A percentile compares a stretch with the other conserved stretches of the same genome.
These are phyloP conservation scores for Ampelomyces quisqualis DNA, from an alignment of 2,329 filamentous ascomycete genomes.

Conservation along the genomic window DNA sequence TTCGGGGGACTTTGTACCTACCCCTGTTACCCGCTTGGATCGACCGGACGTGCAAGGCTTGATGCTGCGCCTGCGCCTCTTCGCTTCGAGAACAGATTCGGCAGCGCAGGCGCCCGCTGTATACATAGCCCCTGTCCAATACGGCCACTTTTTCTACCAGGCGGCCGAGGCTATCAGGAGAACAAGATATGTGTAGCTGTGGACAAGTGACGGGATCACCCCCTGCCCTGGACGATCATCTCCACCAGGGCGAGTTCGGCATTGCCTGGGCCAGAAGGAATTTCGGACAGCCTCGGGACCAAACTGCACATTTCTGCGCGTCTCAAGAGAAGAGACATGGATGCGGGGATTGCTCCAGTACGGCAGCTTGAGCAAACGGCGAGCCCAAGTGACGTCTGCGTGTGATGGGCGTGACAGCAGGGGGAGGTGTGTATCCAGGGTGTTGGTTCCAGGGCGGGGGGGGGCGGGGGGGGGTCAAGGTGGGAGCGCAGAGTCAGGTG, in stretches of 20 bases:
- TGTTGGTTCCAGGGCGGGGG: conserved; percentile 2
- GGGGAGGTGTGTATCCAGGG: background rate
- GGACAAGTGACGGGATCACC: conserved; percentile 32
- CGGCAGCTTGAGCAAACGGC: conserved; percentile 3
- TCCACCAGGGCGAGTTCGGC: too few species aligned
- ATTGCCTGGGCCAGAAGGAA: too few species aligned
- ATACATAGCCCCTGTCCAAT: too few species aligned
- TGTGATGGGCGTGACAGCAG: conserved; percentile 17
- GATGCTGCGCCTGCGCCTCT: conserved; percentile 2
- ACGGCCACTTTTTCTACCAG: too few species aligned
- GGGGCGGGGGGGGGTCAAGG: too few species aligned
- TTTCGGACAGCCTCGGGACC: conserved; percentile 1
- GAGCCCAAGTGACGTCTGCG: conserved; percentile 19
- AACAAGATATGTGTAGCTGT: conserved; percentile 2
- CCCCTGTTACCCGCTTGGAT: conserved; percentile 9
- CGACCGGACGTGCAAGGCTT: conserved; percentile 2
- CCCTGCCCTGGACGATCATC: conserved; percentile 11
- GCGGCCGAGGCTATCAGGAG: background rate
- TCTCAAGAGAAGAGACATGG: conserved; percentile 5
- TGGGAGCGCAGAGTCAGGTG: conserved; percentile 17
- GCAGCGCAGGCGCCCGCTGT: too few species aligned
- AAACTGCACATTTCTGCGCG: conserved; percentile 5
- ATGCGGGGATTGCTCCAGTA: conserved; percentile 6
- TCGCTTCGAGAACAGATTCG: background rate
- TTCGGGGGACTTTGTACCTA: conserved; percentile 13